Base-by-base conservation (phyloP, 139 green algal genomes). In the Microglena sp. region DNA sequence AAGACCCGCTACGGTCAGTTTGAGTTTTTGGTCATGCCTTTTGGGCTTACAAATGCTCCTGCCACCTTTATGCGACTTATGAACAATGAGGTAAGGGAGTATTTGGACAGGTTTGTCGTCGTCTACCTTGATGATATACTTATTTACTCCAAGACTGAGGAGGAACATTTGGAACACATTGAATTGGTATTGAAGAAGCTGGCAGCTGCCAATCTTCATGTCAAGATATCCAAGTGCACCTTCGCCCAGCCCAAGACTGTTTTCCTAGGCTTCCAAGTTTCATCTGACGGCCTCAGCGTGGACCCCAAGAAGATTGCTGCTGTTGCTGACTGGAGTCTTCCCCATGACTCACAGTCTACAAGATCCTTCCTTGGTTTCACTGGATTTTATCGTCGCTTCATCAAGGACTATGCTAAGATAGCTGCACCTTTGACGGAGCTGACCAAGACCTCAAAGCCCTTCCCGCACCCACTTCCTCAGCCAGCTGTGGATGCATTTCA, bases 11-110 rank as follows among this genome's bases (percentile, higher is more conserved):
- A 74, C 35, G 75, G 81, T 15, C 70, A 72, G 0, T 83, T 70
- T 69, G 55, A 87, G 44, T 87, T 66, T 45, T 24, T 36, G 4
- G 75, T 82, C 0, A 54, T 83, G 53, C 60, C 70, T 5, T 80
- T 83, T 64, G 77, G 77, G 11, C 29, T 91, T 1, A 73, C 68
- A 3, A 82, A 83, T 59, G 80, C 78, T 1, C 82, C 80, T 27
- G 68, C 73, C 2, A 82, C 81, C 1, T 89, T 91, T 57, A 74
- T 81, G 34, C 22, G 35, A 15, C 22, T 77, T 4, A 85, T 88
- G 77, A 79, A 87, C 35, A 26, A 68, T 27, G 55, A 83, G 1
- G 67, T 89, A 2, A 29, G 28, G 3, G 33, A 59, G 0, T 69
- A 45, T 22, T 34, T 82, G 15, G 45, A 69, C n/a, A 63, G 77